A percentile compares a stretch with the other conserved stretches of the same genome.
Conservation (phyloP, 2,329 filamentous ascomycete species). For the Pseudogymnoascus sp. region DNA sequence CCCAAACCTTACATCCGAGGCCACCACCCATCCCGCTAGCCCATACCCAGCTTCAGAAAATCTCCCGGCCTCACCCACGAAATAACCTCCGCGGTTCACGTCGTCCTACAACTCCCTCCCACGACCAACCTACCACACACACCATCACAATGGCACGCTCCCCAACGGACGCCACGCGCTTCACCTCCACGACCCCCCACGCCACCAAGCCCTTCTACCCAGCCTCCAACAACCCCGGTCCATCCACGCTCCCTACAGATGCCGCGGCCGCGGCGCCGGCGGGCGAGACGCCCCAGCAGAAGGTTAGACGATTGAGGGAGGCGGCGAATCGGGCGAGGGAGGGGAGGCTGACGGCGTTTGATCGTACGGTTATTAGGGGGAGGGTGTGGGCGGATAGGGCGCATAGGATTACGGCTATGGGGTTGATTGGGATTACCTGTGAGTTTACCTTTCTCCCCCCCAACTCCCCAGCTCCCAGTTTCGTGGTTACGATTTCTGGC, state of each 20-base stretch:
- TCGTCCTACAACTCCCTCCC: background rate
- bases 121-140: background rate
- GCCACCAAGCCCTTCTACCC: constrained; percentile 50
- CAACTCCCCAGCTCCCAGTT: too few species aligned
- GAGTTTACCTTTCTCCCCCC: constrained; percentile 9
- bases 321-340: constrained; percentile 28
- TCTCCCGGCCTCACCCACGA: constrained; percentile 11
- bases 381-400: constrained; percentile 30
- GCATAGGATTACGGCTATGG: constrained; percentile 28
- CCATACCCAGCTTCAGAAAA: background rate
- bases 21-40: background rate
- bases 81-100: constrained; percentile 1
- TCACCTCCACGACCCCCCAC: constrained; percentile 62
- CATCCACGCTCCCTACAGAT: background rate
- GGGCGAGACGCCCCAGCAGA: constrained; percentile 31
- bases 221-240: constrained; percentile 24
- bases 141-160: constrained; percentile 46
- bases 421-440: constrained; percentile 29
- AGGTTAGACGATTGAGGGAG: constrained; percentile 28
- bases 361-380: constrained; percentile 26
- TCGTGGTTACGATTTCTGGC: background rate
- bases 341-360: constrained; percentile 26
- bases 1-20: background rate
- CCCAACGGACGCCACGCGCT: constrained; percentile 73
- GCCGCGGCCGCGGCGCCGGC: constrained; percentile 11